Conservation (phyloP, 1,284 basidiomycete species). For the Leccinum cinnamomeum region DNA sequence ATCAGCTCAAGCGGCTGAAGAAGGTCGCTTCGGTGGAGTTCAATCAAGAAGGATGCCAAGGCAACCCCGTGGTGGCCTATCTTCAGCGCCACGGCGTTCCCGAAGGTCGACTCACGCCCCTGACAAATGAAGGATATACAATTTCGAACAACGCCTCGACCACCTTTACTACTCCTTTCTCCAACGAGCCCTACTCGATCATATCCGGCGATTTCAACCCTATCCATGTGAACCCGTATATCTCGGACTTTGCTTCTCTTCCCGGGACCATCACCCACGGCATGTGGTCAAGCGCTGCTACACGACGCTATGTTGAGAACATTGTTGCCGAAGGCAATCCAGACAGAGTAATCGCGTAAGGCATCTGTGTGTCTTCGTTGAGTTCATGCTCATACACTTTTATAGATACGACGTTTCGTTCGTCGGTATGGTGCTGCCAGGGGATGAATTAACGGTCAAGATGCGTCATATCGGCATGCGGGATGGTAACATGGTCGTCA, state of each 20-base stretch:
- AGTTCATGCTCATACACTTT: constrained; percentile 9
- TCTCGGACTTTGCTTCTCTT: constrained; percentile 90
- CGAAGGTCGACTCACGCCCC: constrained; percentile 74
- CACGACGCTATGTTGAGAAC: constrained; percentile 90
- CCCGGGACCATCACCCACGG: constrained; percentile 98
- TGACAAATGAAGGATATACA: constrained; percentile 85
- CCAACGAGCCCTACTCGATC: constrained; percentile 94
- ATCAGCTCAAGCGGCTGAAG: constrained; percentile 76
- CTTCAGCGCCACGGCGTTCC: constrained; percentile 86
- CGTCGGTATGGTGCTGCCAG: constrained; percentile 97
- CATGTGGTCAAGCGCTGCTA: constrained; percentile 95
- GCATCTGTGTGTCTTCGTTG: constrained; percentile 22
- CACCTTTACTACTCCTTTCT: constrained; percentile 70
- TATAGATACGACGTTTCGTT: constrained; percentile 86
- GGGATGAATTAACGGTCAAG: constrained; percentile 85
- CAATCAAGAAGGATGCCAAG: constrained; percentile 82
- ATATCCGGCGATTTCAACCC: constrained; percentile 97
- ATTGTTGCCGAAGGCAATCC: constrained; percentile 93
- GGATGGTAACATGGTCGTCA: constrained; percentile 90
- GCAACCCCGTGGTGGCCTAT: constrained; percentile 90
- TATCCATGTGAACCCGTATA: constrained; percentile 99
- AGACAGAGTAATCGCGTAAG: constrained; percentile 83
- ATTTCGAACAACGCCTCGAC: constrained; percentile 63
- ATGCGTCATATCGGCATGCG: constrained; percentile 91
- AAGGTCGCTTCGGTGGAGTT: constrained; percentile 90